phyloP scores from a whole-genome alignment of 176 grass and related monocot species.

The Urochloa ruziziensis region DNA sequence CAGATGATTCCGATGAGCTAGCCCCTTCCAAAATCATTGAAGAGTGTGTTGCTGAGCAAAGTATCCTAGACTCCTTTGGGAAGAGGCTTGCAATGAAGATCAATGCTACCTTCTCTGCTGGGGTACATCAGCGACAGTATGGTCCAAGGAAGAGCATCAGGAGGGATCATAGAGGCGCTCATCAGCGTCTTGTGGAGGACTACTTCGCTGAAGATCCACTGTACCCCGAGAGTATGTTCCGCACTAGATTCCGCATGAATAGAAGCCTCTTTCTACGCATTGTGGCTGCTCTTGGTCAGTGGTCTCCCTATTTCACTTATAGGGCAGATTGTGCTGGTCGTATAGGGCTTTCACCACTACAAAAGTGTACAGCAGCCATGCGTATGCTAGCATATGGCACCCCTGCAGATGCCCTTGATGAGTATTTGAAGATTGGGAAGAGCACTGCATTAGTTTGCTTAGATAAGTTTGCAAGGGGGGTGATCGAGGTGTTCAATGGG shows the following conservation, averaged over 20 bases:
- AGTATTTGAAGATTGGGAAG: not conserved
- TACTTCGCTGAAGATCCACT: too few species aligned
- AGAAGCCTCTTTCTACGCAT: too few species aligned
- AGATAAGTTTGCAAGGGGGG: not conserved
- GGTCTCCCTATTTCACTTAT: too few species aligned
- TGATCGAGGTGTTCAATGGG: not conserved
- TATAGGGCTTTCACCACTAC: too few species aligned
- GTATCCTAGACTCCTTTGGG: not conserved
- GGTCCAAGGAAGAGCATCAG: too few species aligned
- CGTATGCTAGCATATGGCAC: constrained; percentile 6
- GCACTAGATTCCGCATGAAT: too few species aligned
- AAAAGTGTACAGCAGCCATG: not conserved
- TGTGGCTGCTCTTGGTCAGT: too few species aligned
- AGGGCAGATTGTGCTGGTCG: too few species aligned
- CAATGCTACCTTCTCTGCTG: not conserved
- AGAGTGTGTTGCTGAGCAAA: not conserved
- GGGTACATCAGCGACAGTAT: not conserved
- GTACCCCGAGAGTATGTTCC: too few species aligned
- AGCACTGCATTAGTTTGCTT: not conserved
- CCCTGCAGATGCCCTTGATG: not conserved
- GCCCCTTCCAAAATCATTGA: not conserved
- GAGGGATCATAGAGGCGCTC: too few species aligned
- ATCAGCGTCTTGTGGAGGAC: too few species aligned
- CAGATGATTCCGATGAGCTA: not conserved
- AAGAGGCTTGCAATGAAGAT: not conserved